Evolutionary conservation across 768 basidiomycete genomes (phyloP).

Genomic region (Boletus rubroflammeus): DNA sequence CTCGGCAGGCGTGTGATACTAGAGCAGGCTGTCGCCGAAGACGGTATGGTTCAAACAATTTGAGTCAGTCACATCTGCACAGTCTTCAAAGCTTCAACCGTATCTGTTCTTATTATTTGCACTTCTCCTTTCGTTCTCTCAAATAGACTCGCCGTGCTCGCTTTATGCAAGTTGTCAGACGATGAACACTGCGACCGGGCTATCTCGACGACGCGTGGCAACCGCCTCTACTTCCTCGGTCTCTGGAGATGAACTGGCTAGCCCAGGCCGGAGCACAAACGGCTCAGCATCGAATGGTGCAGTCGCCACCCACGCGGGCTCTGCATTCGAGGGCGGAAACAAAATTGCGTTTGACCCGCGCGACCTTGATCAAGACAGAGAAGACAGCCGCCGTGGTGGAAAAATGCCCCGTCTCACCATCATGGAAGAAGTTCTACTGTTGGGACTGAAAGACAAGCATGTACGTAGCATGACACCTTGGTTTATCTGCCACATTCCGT

Average conservation of each 20-base stretch:
- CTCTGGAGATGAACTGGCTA: constrained; percentile 37
- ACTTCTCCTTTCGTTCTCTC: constrained; percentile 3
- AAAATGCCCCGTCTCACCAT: constrained; percentile 84
- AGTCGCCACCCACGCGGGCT: constrained; percentile 62
- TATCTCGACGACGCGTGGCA: constrained; percentile 57
- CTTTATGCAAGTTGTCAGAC: constrained; percentile 24
- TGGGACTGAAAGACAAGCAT: constrained; percentile 97
- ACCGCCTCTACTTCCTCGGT: constrained; percentile 37
- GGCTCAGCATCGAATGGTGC: constrained; percentile 29
- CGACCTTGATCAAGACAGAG: constrained; percentile 72
- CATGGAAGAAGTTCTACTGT: constrained; percentile 93
- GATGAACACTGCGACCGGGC: constrained; percentile 52
- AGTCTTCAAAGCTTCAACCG: too few species aligned
- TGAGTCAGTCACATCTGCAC: not conserved
- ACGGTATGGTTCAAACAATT: constrained; percentile 15
- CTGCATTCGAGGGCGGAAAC: constrained; percentile 80
- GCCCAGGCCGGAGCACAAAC: constrained; percentile 28
- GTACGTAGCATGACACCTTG: constrained; percentile 40
- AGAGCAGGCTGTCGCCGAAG: not conserved
- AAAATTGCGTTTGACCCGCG: constrained; percentile 93
- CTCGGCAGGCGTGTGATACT: constrained; percentile 14
- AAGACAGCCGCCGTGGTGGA: constrained; percentile 61
- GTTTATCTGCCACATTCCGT: constrained; percentile 4
- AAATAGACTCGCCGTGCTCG: not conserved
- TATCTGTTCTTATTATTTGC: constrained; percentile 1